Evolutionary conservation across 1,284 basidiomycete species (phyloP).

Genomic region (Heterobasidion occidentale): DNA sequence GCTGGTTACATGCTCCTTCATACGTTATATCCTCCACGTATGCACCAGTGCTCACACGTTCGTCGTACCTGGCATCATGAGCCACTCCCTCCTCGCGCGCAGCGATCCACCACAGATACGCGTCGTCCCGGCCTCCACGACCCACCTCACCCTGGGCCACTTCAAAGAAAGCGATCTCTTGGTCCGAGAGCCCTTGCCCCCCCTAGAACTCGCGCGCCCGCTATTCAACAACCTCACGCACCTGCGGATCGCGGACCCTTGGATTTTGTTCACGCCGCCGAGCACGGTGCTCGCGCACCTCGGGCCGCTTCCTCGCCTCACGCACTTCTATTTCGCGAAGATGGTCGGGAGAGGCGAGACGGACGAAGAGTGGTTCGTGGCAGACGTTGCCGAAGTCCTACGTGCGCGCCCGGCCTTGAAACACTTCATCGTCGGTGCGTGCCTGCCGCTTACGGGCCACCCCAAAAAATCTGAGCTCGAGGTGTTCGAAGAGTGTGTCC

Average conservation of each 20-base stretch:
- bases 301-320: slow-evolving; percentile 24
- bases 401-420: slow-evolving; percentile 18
- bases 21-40: no score
- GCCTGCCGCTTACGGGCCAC: slow-evolving; percentile 15
- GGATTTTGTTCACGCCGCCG: slow-evolving; percentile 28
- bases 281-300: slow-evolving; percentile 25
- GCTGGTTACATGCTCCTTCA: no score
- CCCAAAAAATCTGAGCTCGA: no score
- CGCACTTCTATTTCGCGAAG: slow-evolving; percentile 33
- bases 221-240: slow-evolving; percentile 20
- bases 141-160: no score
- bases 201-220: not conserved
- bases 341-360: slow-evolving; percentile 31
- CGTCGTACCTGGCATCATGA: no score
- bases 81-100: no score
- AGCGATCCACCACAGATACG: no score
- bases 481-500: no score
- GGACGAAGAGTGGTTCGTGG: slow-evolving; percentile 31
- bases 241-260: slow-evolving; percentile 31
- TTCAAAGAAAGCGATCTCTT: no score
- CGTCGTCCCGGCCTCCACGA: no score
- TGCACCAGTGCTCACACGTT: no score
- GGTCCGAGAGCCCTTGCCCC: no score
- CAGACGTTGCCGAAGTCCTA: slow-evolving; percentile 26
- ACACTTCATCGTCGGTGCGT: slow-evolving; percentile 20